These are phyloP conservation scores for Talaromyces funiculosus DNA, from an alignment of 2,329 filamentous ascomycete species.

Conservation along the genomic window DNA sequence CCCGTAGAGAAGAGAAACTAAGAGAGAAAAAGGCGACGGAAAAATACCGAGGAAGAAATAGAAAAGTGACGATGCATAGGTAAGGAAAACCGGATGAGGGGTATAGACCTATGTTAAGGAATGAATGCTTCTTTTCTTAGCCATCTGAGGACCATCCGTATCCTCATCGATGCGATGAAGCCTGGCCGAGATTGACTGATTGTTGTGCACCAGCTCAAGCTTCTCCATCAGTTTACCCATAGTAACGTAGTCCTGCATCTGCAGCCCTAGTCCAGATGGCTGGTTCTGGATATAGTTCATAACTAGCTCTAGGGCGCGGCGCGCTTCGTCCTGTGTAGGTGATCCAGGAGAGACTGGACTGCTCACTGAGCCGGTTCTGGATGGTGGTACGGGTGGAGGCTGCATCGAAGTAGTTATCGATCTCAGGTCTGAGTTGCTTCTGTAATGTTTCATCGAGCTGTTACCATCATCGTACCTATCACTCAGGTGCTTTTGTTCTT, in stretches of 20 bases:
- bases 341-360: conserved; percentile 56
- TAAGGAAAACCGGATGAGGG: conserved; percentile 17
- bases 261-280: conserved; percentile 55
- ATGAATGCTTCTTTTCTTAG: conserved; percentile 45
- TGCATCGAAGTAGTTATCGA: conserved; percentile 32
- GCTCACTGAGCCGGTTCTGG: conserved; percentile 31
- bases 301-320: conserved; percentile 72
- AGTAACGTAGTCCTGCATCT: conserved; percentile 69
- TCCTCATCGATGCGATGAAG: conserved; percentile 41
- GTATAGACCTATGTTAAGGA: conserved; percentile 28
- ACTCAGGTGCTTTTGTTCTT: conserved; percentile 15
- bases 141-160: conserved; percentile 35
- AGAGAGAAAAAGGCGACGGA: conserved; percentile 3
- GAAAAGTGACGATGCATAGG: conserved; percentile 16
- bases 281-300: conserved; percentile 74
- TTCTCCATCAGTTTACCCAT: conserved; percentile 83
- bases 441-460: conserved; percentile 39
- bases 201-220: conserved; percentile 61
- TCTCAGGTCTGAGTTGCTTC: conserved; percentile 42
- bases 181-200: conserved; percentile 37
- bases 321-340: conserved; percentile 79
- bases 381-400: conserved; percentile 32
- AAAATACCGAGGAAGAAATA: conserved; percentile 17
- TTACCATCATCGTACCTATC: conserved; percentile 19
- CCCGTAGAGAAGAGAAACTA: not conserved